Percentiles rank a stretch among this genome's conserved stretches.
Evolutionary conservation across 2,329 filamentous ascomycete species (phyloP).

Genomic region (Cladosporium colombiae): DNA sequence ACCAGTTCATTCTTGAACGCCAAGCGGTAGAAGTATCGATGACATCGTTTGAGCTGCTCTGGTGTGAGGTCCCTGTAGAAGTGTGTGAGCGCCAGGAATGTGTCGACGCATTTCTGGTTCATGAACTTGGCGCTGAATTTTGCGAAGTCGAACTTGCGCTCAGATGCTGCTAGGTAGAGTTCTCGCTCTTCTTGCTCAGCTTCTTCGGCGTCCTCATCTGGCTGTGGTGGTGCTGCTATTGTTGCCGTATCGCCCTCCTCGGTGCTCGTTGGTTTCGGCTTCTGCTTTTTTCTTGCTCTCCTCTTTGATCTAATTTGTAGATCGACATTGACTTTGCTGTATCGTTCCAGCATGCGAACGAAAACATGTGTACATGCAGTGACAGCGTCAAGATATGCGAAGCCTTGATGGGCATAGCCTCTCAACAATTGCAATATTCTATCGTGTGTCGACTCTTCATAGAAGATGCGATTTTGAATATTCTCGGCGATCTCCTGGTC

Average conservation of each 20-base stretch:
- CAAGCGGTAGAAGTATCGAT: conserved; percentile 90
- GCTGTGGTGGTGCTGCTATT: conserved; percentile 39
- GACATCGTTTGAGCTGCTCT: conserved; percentile 83
- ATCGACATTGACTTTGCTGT: conserved; percentile 92
- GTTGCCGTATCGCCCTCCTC: conserved; percentile 12
- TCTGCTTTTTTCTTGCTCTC: conserved; percentile 71
- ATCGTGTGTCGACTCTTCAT: conserved; percentile 93
- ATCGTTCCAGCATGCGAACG: conserved; percentile 84
- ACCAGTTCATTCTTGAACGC: conserved; percentile 94
- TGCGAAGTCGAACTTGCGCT: conserved; percentile 92
- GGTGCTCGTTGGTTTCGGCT: conserved; percentile 49
- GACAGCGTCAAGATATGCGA: conserved; percentile 87
- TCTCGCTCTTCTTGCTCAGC: conserved; percentile 69
- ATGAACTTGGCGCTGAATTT: conserved; percentile 80
- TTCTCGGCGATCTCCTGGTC: conserved; percentile 98
- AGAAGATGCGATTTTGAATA: conserved; percentile 95
- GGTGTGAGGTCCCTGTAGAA: conserved; percentile 79
- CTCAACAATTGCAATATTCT: conserved; percentile 76
- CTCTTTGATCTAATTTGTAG: conserved; percentile 86
- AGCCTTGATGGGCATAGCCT: conserved; percentile 90
- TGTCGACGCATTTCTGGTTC: conserved; percentile 82
- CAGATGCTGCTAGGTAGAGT: conserved; percentile 70
- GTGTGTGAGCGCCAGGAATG: conserved; percentile 76
- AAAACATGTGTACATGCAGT: conserved; percentile 93
- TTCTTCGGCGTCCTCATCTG: conserved; percentile 57